Evolutionary conservation across 1,139 yeast species (phyloP), one percentile per base, ranked within the genome.

Genomic region (Kazachstania sp.): DNA sequence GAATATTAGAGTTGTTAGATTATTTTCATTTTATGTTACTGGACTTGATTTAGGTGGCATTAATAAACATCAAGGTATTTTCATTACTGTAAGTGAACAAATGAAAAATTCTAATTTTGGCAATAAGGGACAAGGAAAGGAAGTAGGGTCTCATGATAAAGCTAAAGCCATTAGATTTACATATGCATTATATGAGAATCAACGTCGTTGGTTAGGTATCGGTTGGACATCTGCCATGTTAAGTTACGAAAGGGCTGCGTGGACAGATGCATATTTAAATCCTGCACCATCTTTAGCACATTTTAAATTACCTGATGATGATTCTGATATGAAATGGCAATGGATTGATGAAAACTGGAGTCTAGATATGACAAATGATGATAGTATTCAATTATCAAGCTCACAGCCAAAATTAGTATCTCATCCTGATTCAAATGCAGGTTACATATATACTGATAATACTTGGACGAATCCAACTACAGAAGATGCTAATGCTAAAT

Each of bases 341-440:
- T 92, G 97, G 97, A 87, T 87, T 19, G 97, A 90, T 64, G 80
- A 79, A 61, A 77, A 88, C 1, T 92, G 98, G 98, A 72, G 88
- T 54, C 73, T 90, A 49, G 98, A 90, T 66, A 71, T 86, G 54
- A 83, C 95, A 11, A 87, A 86, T 59, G 95, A 86, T 63, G 95
- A 95, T 2, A 81, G 95, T 3, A 75, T 87, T 43, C 84, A 84
- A 43, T 70, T 85, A 48, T 75, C 86, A 20, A 75, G 79, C 41
- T 72, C 81, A 13, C 79, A 79, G 56, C 74, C 85, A 44, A 82
- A 79, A 59, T 78, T 92, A 2, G 80, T 86, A 0, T 86, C 92
- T 1, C 82, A 84, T 57, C 96, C 97, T 12, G 70, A 73, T 18
- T 61, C 78, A 0, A 92, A 85, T 59, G 97, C 87, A 51, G 98